phyloP scores from a whole-genome alignment of 768 basidiomycete genomes.

The Naganishia vishniacii region DNA sequence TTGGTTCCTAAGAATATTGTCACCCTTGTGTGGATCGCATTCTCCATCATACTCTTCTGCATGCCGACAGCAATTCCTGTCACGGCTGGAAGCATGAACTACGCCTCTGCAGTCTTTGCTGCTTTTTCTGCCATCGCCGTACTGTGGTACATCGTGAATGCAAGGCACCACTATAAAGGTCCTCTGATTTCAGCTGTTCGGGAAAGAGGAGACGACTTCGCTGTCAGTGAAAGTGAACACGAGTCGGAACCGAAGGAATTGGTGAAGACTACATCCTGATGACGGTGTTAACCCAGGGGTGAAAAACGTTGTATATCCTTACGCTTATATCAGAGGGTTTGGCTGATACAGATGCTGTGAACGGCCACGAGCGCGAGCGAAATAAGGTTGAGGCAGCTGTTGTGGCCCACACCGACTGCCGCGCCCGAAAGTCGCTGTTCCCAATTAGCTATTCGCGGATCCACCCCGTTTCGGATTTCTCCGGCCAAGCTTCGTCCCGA shows the following conservation, averaged over 20 bases:
- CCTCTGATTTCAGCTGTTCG: constrained; percentile 18
- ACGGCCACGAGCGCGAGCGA: too few relatives aligned
- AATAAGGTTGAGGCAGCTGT: too few relatives aligned
- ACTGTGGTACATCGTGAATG: constrained; percentile 64
- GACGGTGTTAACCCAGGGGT: too few relatives aligned
- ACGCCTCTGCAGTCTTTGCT: constrained; percentile 62
- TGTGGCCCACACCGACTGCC: too few relatives aligned
- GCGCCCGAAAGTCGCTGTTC: too few relatives aligned
- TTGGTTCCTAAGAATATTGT: constrained; percentile 53
- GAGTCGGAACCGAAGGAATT: constrained; percentile 8
- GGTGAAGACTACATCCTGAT: neutral
- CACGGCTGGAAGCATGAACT: constrained; percentile 51
- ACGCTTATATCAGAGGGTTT: too few relatives aligned
- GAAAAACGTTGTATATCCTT: too few relatives aligned
- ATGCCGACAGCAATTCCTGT: constrained; percentile 53
- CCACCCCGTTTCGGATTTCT: too few relatives aligned
- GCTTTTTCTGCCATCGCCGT: constrained; percentile 60
- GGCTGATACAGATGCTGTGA: too few relatives aligned
- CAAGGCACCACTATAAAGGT: constrained; percentile 23
- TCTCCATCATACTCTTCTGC: constrained; percentile 63
- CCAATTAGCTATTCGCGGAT: too few relatives aligned
- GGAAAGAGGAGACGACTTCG: neutral
- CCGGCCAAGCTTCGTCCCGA: too few relatives aligned
- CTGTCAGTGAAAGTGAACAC: constrained; percentile 4
- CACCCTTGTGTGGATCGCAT: constrained; percentile 59